Base-by-base conservation (phyloP, 148 eudicot genomes). In the Amaranthus palmeri region DNA sequence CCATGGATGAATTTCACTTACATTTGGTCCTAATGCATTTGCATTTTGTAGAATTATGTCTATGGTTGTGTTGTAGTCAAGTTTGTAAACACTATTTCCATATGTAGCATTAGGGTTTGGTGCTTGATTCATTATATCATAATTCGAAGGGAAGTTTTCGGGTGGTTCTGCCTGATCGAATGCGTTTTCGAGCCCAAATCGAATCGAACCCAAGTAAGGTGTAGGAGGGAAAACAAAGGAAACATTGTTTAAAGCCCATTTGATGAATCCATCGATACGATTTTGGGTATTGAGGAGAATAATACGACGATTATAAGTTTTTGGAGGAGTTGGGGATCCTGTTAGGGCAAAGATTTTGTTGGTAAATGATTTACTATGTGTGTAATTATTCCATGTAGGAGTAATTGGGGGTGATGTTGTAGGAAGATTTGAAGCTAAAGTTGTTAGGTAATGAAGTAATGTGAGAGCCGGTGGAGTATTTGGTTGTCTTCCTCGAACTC, bases 1-100 rank as follows among this genome's bases (percentile, higher is more conserved):
- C 97, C 97, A 92, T 0, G 97, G 97, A 68, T 92, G 97, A 11
- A 81, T 85, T 53, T 92, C 97, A 53, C 97, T 90, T 0, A 65
- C 75, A 59, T 85, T 75, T 4, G 43, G 61, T 3, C 51, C 54
- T 14, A 93, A 66, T 0, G 86, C 90, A 12, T 93, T 93, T 0
- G 98, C 93, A 65, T 93, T 93, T 47, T 93, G 98, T 4, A 93
- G 76, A 17, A 93, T 86, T 11, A 93, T 82, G 45, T 93, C 98
- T 0, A 93, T 77, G 0, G 89, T 88, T 0, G 73, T 73, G 72
- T 88, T 88, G 18, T 76, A 63, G 2, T 36, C 63, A 0, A 93
- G 54, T 74, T 25, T 80, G 68, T 93, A 93, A 2, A 93, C 85
- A 8, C 89, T 83, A 4, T 58, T 87, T 0, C 98, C 96, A 3